Conservation (phyloP, 2,329 filamentous ascomycete genomes). For the Lizonia empirigonia region DNA sequence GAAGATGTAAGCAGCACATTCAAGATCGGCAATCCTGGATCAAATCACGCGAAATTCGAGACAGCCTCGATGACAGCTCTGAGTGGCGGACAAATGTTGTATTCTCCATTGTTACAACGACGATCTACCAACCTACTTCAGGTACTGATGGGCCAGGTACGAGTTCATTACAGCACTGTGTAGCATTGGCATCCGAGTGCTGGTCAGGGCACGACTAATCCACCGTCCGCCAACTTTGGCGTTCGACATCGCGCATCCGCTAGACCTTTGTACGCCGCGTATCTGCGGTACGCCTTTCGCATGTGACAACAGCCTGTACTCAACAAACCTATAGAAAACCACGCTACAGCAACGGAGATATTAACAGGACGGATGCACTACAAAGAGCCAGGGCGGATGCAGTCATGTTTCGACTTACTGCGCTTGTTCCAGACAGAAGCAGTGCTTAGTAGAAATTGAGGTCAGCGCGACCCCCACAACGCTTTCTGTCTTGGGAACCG, state of each 20-base stretch:
- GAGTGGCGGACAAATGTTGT: slow-evolving; percentile 9
- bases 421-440: not conserved
- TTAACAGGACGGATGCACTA: no score
- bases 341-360: not conserved
- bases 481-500: slow-evolving; percentile 27
- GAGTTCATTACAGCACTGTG: not conserved
- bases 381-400: not conserved
- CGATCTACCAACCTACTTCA: not conserved
- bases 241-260: slow-evolving; percentile 22
- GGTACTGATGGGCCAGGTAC: not conserved
- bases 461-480: slow-evolving; percentile 14
- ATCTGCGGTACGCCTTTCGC: slow-evolving; percentile 19
- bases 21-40: not conserved
- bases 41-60: not conserved
- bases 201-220: slow-evolving; percentile 20
- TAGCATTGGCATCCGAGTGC: not conserved
- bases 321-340: not conserved
- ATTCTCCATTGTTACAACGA: not conserved
- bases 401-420: not conserved
- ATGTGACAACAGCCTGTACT: slow-evolving; percentile 17
- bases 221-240: slow-evolving; percentile 7
- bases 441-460: slow-evolving; percentile 5
- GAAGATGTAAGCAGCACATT: not conserved
- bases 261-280: slow-evolving; percentile 19
- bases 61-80: not conserved